Base-by-base conservation (phyloP, 2,329 filamentous ascomycete species). In the Colletotrichum camelliae region DNA sequence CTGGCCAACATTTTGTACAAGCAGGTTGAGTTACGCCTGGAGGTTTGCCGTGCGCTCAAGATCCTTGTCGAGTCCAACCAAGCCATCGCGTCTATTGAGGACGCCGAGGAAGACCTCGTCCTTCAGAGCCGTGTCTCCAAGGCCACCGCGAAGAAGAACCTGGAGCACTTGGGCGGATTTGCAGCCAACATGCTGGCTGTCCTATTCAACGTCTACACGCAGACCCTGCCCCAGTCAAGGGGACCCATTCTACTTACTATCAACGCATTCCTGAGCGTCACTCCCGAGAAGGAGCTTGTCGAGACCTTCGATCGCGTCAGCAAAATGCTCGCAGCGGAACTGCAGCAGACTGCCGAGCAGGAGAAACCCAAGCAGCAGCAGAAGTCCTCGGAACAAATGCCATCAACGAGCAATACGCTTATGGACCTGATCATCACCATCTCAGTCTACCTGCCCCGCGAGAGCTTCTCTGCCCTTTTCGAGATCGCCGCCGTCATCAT, bases 371-470 rank as follows among this genome's bases (percentile, higher is more conserved):
- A 90, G 80, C 92, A 92, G 80, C 90, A 92, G 80, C 86, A 89
- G 70, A 86, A 88, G 75, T 52, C 68, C 39, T 87, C 91, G 67
- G 91, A 93, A 48, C 93, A 94, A 82, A 95, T 98, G 92, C 97
- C 97, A 13, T 96, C 96, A 21, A 98, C 95, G 68, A 95, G 94
- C 70, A 96, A 98, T 85, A 98, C 96, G 1, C 89, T 99, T 35
- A 98, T 99, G 93, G 97, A 99, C 82, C 90, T 99, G 39, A 93
- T 99, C 79, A 98, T 98, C 80, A 97, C 97, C 7, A 98, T 99
- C 86, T 96, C 97, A 1, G 93, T 96, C 18, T 98, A 99, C 82
- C 91, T 99, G 9, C 96, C 97, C 2, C 90, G 96, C 52, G 93
- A 96, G 70, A 97, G 95, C 84, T 98, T 98, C 79, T 89, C 91